Evolutionary conservation across 768 basidiomycete genomes (phyloP).

Genomic region (Lactarius pseudohatsudake): DNA sequence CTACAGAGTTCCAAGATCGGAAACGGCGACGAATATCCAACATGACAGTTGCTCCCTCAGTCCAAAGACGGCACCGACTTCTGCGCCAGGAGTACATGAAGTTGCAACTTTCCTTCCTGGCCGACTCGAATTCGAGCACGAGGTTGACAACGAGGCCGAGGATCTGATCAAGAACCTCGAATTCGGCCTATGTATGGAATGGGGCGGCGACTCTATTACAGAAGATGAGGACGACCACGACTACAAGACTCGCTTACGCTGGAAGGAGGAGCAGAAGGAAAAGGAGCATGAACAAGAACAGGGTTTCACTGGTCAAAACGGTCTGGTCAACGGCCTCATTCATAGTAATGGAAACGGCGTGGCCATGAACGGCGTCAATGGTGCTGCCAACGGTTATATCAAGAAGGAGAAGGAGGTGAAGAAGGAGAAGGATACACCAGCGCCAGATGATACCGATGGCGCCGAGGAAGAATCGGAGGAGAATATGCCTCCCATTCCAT

Average conservation of each 20-base stretch:
- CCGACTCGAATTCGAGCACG: conserved; percentile 97
- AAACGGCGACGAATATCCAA: conserved; percentile 88
- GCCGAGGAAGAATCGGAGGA: conserved; percentile 64
- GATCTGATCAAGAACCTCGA: conserved; percentile 94
- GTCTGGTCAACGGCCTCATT: conserved; percentile 32
- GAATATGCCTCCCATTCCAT: conserved; percentile 67
- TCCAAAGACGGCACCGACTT: conserved; percentile 76
- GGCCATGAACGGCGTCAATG: conserved; percentile 39
- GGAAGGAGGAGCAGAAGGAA: conserved; percentile 42
- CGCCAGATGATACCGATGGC: conserved; percentile 42
- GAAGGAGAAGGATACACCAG: conserved; percentile 30
- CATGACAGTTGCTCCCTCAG: conserved; percentile 56
- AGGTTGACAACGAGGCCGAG: conserved; percentile 96
- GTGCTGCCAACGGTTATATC: conserved; percentile 34
- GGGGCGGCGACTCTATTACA: conserved; percentile 77
- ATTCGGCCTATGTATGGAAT: conserved; percentile 84
- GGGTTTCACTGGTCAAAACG: conserved; percentile 9
- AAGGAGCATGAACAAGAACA: conserved; percentile 35
- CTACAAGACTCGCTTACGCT: conserved; percentile 52
- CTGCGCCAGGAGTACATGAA: conserved; percentile 90
- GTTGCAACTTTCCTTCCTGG: conserved; percentile 92
- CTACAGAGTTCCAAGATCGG: conserved; percentile 80
- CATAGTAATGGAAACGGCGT: conserved; percentile 39
- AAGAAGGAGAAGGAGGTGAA: conserved; percentile 47
- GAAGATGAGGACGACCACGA: conserved; percentile 80